These are phyloP conservation scores for Apophysomyces trapeziformis DNA, from an alignment of 371 early-diverging fungal species.

Conservation along the genomic window DNA sequence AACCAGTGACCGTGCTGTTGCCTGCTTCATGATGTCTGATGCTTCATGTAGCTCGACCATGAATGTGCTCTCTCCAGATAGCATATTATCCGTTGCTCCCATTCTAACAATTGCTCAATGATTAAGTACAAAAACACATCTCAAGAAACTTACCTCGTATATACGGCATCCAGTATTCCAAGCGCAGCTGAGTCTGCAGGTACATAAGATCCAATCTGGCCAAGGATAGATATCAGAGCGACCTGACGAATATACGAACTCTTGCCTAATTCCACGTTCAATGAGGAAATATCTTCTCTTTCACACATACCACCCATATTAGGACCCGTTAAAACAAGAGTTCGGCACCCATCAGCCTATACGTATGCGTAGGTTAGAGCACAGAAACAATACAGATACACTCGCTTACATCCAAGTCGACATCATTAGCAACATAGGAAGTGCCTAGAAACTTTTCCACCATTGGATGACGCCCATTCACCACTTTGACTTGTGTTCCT, in stretches of 20 bases:
- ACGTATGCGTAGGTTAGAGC: not conserved
- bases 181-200: constrained; percentile 60
- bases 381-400: not conserved
- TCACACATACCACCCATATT: constrained; percentile 88
- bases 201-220: constrained; percentile 84
- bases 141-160: constrained; percentile 40
- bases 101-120: constrained; percentile 36
- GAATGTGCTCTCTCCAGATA: constrained; percentile 85
- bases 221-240: constrained; percentile 79
- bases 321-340: constrained; percentile 76
- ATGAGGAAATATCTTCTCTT: not conserved
- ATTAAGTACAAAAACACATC: not conserved
- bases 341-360: constrained; percentile 28
- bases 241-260: constrained; percentile 80
- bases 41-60: constrained; percentile 90
- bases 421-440: constrained; percentile 72
- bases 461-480: constrained; percentile 68
- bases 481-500: constrained; percentile 44
- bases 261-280: constrained; percentile 29
- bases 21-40: constrained; percentile 68
- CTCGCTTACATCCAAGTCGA: constrained; percentile 51
- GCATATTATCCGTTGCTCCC: constrained; percentile 71
- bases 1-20: constrained; percentile 75
- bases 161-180: constrained; percentile 71
- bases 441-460: constrained; percentile 42